Evolutionary conservation across 2,329 filamentous ascomycete genomes (phyloP), one percentile per base, ranked within the genome.

Genomic region (Thermomyces lanuginosus): DNA sequence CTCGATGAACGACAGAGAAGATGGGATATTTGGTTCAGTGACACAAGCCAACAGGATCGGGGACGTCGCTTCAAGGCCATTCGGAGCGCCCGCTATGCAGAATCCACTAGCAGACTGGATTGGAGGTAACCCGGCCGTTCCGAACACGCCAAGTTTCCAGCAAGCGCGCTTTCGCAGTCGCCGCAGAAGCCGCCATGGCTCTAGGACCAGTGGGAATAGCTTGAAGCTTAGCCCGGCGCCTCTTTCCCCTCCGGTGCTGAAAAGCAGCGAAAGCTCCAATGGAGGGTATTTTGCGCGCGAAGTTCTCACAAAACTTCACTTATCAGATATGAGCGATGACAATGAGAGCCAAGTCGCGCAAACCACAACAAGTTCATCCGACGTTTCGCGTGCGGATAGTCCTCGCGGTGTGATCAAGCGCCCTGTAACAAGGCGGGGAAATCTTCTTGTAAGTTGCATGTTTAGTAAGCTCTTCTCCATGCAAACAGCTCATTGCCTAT

Each of bases 341-440:
- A 76, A 80, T 8, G 79, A 86, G 33, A 64, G 31, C 33, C 40
- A 48, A 17, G 35, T 33, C n/a, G n/a, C n/a, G n/a, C n/a, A n/a
- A n/a, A n/a, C n/a, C n/a, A n/a, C n/a, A n/a, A n/a, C n/a, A n/a
- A n/a, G n/a, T n/a, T n/a, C n/a, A n/a, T n/a, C n/a, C n/a, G n/a
- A n/a, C n/a, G n/a, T n/a, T n/a, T n/a, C n/a, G n/a, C n/a, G 63
- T 8, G 73, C 76, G 29, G 64, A 72, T 38, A 63, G 64, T 8
- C 73, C 76, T 29, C 67, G 78, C 26, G 78, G 74, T 30, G 83
- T 92, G 9, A 77, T 92, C 35, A 69, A 79, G 35, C 69, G 84
- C 35, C 70, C 75, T 1, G 86, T 95, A 5, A 91, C 82, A 5
- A 67, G 89, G 27, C 69, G 86, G 32, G 81, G 84, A 5, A 98